Conservation (phyloP, 148 eudicot genomes). For the Camellia sinensis region DNA sequence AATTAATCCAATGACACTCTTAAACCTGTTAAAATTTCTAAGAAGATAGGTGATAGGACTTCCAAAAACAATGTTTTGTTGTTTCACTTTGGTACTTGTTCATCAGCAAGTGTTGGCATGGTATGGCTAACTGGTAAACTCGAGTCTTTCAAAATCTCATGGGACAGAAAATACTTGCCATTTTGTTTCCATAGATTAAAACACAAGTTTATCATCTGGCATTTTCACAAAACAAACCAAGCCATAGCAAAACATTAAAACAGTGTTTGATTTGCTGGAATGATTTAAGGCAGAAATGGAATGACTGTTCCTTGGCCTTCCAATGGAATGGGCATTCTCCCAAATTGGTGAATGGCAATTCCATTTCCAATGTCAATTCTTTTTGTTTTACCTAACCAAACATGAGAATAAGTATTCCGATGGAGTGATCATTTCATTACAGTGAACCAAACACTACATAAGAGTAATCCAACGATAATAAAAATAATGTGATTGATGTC, state of each 20-base stretch:
- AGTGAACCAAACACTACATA: too few relatives aligned
- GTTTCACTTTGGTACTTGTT: background rate
- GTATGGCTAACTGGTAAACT: background rate
- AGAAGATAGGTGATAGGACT: background rate
- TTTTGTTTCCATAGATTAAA: background rate
- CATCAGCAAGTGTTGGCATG: background rate
- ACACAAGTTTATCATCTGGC: background rate
- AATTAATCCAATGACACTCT: background rate
- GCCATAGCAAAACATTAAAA: too few relatives aligned
- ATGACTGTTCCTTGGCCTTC: too few relatives aligned
- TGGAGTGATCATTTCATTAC: too few relatives aligned
- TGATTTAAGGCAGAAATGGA: too few relatives aligned
- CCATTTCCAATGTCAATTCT: too few relatives aligned
- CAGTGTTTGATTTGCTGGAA: too few relatives aligned
- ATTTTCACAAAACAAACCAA: background rate
- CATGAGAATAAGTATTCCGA: too few relatives aligned
- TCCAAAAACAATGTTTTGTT: background rate
- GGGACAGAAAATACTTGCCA: background rate
- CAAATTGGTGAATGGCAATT: too few relatives aligned
- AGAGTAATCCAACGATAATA: background rate
- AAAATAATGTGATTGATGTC: background rate
- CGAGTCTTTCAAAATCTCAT: background rate
- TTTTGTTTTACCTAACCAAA: too few relatives aligned
- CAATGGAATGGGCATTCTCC: too few relatives aligned
- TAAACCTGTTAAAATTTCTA: background rate